A percentile compares a stretch with the other conserved stretches of the same genome.
phyloP scores from a whole-genome alignment of 345 rosid species.

The Eucalyptus viminalis region DNA sequence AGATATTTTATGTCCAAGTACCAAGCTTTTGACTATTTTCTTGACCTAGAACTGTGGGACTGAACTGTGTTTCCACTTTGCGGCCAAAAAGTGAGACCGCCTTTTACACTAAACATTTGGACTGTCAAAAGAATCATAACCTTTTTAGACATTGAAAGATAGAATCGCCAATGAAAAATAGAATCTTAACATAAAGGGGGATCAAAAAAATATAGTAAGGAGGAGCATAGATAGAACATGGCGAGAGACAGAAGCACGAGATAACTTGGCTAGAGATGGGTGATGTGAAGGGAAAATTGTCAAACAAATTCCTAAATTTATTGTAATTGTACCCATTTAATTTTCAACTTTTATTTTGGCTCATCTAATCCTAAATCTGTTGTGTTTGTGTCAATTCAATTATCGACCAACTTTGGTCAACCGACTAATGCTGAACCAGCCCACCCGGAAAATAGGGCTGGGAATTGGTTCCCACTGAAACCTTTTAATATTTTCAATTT shows the following conservation, averaged over 20 bases:
- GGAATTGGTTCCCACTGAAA: accelerated
- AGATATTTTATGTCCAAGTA: background rate
- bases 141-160: background rate
- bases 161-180: background rate
- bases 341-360: no score
- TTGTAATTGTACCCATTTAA: background rate
- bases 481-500: no score
- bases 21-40: background rate
- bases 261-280: background rate
- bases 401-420: no score
- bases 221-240: background rate
- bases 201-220: background rate
- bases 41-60: background rate
- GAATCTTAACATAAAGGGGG: background rate
- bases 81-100: background rate
- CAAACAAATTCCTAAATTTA: background rate
- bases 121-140: background rate
- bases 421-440: accelerated
- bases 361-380: no score
- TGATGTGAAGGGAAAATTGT: background rate
- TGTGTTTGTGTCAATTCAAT: no score
- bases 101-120: background rate
- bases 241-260: background rate
- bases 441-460: no score
- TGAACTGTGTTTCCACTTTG: background rate